Percentiles rank a stretch among this genome's conserved stretches.
Evolutionary conservation across 192 early-diverging fungal species (phyloP).

Genomic region (Rhizoclosmatium sp.): DNA sequence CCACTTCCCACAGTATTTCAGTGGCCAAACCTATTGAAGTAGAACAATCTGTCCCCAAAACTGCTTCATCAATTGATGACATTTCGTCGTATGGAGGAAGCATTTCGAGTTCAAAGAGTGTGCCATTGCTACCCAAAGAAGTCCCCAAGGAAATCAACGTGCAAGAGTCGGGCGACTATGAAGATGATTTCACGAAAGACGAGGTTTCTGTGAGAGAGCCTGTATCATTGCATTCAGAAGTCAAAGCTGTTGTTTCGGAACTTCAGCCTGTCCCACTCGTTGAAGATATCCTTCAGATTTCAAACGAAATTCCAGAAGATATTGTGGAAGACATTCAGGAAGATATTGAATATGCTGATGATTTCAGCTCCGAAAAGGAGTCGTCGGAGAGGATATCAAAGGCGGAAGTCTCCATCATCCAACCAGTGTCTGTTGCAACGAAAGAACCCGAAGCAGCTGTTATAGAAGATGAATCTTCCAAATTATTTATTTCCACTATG

Average conservation of each 20-base stretch:
- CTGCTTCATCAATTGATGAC: slow-evolving; percentile 13
- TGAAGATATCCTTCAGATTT: background rate
- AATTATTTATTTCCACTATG: no score
- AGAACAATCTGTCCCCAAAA: background rate
- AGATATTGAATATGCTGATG: background rate
- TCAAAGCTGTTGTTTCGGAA: background rate
- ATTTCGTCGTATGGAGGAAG: slow-evolving; percentile 14
- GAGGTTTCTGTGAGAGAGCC: background rate
- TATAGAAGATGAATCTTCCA: no score
- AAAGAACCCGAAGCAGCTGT: no score
- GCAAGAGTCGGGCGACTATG: background rate
- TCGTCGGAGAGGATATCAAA: background rate
- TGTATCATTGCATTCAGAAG: background rate
- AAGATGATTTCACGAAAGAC: slow-evolving; percentile 6
- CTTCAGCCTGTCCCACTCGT: background rate
- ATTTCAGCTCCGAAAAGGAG: background rate
- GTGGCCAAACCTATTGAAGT: background rate
- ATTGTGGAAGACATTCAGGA: slow-evolving; percentile 13
- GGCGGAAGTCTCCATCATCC: no score
- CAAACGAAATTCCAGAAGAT: background rate
- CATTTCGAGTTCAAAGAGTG: background rate
- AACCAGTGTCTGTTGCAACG: no score
- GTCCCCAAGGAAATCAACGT: background rate
- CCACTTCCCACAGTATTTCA: no score
- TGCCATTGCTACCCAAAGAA: background rate